Evolutionary conservation across 306 rosid species (phyloP).

Genomic region (Adenanthera pavonina): DNA sequence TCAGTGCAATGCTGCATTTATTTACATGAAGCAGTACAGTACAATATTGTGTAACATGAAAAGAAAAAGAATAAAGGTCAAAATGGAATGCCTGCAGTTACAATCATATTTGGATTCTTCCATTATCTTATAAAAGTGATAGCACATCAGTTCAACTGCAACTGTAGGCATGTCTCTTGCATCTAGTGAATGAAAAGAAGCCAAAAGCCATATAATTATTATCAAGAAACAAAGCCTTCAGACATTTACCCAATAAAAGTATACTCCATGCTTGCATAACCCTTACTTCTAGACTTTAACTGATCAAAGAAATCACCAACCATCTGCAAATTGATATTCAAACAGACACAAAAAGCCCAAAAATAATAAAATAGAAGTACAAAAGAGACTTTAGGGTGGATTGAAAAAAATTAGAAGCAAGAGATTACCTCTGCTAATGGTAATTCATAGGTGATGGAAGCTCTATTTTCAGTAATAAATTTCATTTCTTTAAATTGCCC

Average conservation of each 20-base stretch:
- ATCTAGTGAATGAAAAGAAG: conserved; percentile 19
- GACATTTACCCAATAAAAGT: conserved; percentile 66
- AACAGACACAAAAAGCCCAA: conserved; percentile 30
- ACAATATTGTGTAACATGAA: background rate
- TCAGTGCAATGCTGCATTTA: background rate
- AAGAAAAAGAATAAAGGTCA: background rate
- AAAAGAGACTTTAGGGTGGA: conserved; percentile 20
- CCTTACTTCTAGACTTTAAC: conserved; percentile 94
- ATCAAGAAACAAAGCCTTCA: conserved; percentile 40
- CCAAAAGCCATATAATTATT: background rate
- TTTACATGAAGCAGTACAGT: background rate
- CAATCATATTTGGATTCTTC: conserved; percentile 3
- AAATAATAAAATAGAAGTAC: conserved; percentile 27
- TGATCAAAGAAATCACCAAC: conserved; percentile 97
- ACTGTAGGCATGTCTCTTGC: background rate
- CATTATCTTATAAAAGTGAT: background rate
- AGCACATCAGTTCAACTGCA: conserved; percentile 18
- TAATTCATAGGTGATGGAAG: conserved; percentile 73
- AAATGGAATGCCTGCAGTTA: conserved; percentile 32
- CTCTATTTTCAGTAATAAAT: conserved; percentile 83
- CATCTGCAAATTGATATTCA: conserved; percentile 51
- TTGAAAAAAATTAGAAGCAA: conserved; percentile 35
- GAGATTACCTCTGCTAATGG: conserved; percentile 83
- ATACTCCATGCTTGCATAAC: conserved; percentile 98
- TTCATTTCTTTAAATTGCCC: conserved; percentile 90